Conservation (phyloP, 78 protist species). For the Chrysochromulina tobinii region DNA sequence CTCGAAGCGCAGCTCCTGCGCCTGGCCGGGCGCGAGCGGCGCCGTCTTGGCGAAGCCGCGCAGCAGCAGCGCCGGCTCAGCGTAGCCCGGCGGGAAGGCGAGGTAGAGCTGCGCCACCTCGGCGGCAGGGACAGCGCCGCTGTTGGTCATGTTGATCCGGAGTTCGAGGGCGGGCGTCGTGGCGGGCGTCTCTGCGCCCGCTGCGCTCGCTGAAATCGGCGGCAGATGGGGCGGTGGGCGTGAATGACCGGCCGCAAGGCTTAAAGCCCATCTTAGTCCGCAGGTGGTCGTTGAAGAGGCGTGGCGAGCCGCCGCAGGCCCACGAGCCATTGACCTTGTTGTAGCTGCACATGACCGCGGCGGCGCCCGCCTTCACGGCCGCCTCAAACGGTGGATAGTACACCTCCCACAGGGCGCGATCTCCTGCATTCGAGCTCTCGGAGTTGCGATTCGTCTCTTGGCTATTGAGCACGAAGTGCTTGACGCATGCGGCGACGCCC, state of each 20-base stretch:
- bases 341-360: neutral
- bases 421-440: neutral
- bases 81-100: neutral
- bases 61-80: slow-evolving; percentile 27
- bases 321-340: neutral
- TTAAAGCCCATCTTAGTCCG: neutral
- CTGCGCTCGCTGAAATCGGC: too few species aligned
- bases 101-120: slow-evolving; percentile 33
- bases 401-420: slow-evolving; percentile 19
- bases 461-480: neutral
- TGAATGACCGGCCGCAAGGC: too few species aligned
- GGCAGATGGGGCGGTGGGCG: too few species aligned
- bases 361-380: slow-evolving; percentile 27
- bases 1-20: neutral
- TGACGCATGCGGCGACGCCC: slow-evolving; percentile 11
- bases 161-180: neutral
- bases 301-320: neutral
- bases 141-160: neutral
- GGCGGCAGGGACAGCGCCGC: neutral
- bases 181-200: too few species aligned
- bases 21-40: neutral
- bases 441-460: neutral
- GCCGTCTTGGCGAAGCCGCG: slow-evolving; percentile 1
- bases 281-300: neutral
- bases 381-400: slow-evolving; percentile 32